Conservation (phyloP, 2,329 filamentous ascomycete genomes). For the Trichoderma gracile region DNA sequence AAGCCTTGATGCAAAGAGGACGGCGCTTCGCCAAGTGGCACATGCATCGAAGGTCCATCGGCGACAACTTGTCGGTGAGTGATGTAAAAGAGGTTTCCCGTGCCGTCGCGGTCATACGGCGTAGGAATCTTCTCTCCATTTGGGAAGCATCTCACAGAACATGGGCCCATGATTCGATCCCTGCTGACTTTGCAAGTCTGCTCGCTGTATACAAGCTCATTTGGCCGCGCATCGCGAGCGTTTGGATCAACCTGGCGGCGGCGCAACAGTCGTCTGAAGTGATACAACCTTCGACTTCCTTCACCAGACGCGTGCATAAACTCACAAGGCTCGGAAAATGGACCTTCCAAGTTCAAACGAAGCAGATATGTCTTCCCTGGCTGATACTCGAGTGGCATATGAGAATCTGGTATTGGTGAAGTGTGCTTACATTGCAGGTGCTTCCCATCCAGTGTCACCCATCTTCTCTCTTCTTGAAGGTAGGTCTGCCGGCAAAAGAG, state of each 20-base stretch:
- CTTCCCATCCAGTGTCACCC: slow-evolving; percentile 55
- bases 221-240: slow-evolving; percentile 43
- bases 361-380: slow-evolving; percentile 63
- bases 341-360: slow-evolving; percentile 33
- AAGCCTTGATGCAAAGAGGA: slow-evolving; percentile 55
- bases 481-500: slow-evolving; percentile 75
- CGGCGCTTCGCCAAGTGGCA: slow-evolving; percentile 42
- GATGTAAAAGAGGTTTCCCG: slow-evolving; percentile 67
- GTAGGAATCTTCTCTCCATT: slow-evolving; percentile 50
- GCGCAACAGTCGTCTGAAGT: slow-evolving; percentile 56
- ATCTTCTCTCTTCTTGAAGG: slow-evolving; percentile 58
- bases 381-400: slow-evolving; percentile 38
- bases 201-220: slow-evolving; percentile 61
- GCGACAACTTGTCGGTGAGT: slow-evolving; percentile 40
- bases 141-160: slow-evolving; percentile 59
- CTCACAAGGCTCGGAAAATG: slow-evolving; percentile 61
- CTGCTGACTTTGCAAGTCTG: slow-evolving; percentile 42
- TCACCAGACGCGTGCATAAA: slow-evolving; percentile 44
- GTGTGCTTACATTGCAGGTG: slow-evolving; percentile 57
- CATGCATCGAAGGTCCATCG: slow-evolving; percentile 26
- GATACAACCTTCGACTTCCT: slow-evolving; percentile 30
- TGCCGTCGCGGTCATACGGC: slow-evolving; percentile 67
- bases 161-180: slow-evolving; percentile 53
- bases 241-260: slow-evolving; percentile 44
- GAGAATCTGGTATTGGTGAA: slow-evolving; percentile 17